phyloP scores from a whole-genome alignment of 495 filamentous ascomycete genomes.

The Penicillium roqueforti region DNA sequence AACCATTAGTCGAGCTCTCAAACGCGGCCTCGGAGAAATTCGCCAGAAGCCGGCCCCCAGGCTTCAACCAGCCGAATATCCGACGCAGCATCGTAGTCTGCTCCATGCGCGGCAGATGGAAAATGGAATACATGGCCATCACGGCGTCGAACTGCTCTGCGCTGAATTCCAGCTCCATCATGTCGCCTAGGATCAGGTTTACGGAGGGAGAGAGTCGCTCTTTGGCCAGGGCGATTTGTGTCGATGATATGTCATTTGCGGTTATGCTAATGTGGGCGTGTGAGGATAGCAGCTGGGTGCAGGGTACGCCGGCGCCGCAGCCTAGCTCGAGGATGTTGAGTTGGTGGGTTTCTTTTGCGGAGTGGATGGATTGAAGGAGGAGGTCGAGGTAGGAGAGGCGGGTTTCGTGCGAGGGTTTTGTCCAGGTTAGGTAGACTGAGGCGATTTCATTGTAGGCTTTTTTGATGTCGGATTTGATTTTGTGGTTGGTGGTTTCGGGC shows the following conservation, averaged over 20 bases:
- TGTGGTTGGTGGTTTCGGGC: background rate
- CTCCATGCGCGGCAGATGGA: slow-evolving; percentile 43
- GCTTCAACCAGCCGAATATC: slow-evolving; percentile 38
- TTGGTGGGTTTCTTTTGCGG: background rate
- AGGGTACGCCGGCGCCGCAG: slow-evolving; percentile 38
- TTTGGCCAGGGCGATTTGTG: slow-evolving; percentile 34
- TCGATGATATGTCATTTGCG: slow-evolving; percentile 39
- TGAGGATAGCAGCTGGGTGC: slow-evolving; percentile 25
- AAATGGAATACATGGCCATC: slow-evolving; percentile 39
- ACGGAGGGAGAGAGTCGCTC: slow-evolving; percentile 15
- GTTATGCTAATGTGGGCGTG: slow-evolving; percentile 19
- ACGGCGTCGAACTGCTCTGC: slow-evolving; percentile 35
- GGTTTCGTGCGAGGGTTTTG: slow-evolving; percentile 16
- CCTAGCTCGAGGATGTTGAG: slow-evolving; percentile 36
- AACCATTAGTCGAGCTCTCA: slow-evolving; percentile 10
- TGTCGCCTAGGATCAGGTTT: slow-evolving; percentile 35
- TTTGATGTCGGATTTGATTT: slow-evolving; percentile 22
- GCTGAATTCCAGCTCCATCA: slow-evolving; percentile 35
- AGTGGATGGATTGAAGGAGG: slow-evolving; percentile 20
- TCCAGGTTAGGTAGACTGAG: slow-evolving; percentile 37
- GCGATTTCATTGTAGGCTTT: slow-evolving; percentile 42
- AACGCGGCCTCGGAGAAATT: slow-evolving; percentile 34
- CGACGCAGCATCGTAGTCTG: slow-evolving; percentile 30
- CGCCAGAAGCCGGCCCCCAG: slow-evolving; percentile 33
- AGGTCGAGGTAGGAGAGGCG: slow-evolving; percentile 29